Percentiles rank a stretch among this genome's conserved stretches.
Evolutionary conservation across 2,329 filamentous ascomycete species (phyloP).

Genomic region (Zelopaecilomyces penicillatus): DNA sequence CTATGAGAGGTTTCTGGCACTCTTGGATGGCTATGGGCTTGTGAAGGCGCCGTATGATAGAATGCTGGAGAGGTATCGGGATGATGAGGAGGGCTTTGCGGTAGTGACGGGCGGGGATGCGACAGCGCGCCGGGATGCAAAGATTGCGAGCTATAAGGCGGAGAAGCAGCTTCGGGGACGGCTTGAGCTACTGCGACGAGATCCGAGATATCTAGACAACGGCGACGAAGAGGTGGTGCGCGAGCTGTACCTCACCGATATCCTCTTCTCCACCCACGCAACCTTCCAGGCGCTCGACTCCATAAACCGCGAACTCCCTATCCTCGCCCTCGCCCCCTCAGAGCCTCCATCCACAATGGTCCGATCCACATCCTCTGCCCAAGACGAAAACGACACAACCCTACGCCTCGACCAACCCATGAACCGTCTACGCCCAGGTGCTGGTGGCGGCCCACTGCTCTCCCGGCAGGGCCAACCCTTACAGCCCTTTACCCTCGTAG

Average conservation of each 20-base stretch:
- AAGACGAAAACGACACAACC: constrained; percentile 38
- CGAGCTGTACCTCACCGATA: constrained; percentile 66
- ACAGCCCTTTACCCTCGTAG: constrained; percentile 81
- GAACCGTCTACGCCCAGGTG: constrained; percentile 39
- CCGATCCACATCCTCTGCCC: constrained; percentile 32
- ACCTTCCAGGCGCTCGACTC: constrained; percentile 83
- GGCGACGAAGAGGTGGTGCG: constrained; percentile 81
- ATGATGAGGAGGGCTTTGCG: constrained; percentile 64
- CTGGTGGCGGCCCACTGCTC: constrained; percentile 60
- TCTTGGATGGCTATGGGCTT: constrained; percentile 71
- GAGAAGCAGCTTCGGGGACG: constrained; percentile 81
- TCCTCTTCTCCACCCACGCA: constrained; percentile 66
- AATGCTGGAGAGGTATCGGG: constrained; percentile 64
- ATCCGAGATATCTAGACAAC: constrained; percentile 45
- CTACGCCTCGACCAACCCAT: constrained; percentile 65
- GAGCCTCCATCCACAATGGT: background rate
- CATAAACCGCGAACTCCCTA: constrained; percentile 73
- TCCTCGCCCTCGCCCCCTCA: constrained; percentile 66
- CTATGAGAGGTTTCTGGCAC: constrained; percentile 71
- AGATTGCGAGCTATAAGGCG: constrained; percentile 75
- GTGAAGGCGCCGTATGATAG: constrained; percentile 56
- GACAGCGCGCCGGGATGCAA: constrained; percentile 65
- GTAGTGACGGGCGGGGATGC: constrained; percentile 55
- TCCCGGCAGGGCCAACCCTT: constrained; percentile 74
- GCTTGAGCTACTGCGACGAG: constrained; percentile 50